A percentile compares a stretch with the other conserved stretches of the same genome.
Conservation (phyloP, 352 stramenopile genomes). For the Elongisporangium anandrum region DNA sequence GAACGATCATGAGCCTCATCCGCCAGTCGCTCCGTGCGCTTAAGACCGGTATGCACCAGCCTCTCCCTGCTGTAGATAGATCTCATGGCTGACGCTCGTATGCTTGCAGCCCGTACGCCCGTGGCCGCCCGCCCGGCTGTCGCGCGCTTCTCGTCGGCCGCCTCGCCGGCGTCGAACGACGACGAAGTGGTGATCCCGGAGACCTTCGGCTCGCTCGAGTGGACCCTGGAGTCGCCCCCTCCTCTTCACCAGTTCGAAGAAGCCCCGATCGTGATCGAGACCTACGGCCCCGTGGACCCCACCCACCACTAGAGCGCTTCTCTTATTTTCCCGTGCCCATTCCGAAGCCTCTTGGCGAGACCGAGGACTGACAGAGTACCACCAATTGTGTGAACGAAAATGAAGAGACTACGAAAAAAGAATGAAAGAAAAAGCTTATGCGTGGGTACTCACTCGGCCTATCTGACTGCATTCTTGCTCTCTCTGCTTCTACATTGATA, state of each 20-base stretch:
- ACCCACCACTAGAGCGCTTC: conserved; percentile 57
- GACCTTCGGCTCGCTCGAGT: conserved; percentile 81
- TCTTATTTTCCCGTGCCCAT: not conserved
- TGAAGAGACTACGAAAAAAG: not conserved
- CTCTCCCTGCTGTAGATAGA: conserved; percentile 4
- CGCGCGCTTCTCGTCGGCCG: conserved; percentile 53
- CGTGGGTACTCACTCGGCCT: not conserved
- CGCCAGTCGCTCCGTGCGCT: conserved; percentile 74
- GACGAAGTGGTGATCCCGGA: conserved; percentile 80
- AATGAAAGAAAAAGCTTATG: not conserved
- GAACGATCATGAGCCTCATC: conserved; percentile 69
- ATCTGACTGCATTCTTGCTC: not conserved
- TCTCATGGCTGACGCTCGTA: not conserved
- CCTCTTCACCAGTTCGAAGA: conserved; percentile 90
- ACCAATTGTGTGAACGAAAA: not conserved
- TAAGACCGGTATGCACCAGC: conserved; percentile 58
- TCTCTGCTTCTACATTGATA: not conserved
- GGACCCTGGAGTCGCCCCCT: conserved; percentile 76
- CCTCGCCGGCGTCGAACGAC: conserved; percentile 51
- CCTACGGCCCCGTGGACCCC: conserved; percentile 80
- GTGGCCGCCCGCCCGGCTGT: conserved; percentile 43
- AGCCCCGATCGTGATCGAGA: conserved; percentile 85
- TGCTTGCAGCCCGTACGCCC: conserved; percentile 39
- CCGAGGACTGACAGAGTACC: conserved; percentile 1
- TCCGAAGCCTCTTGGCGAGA: not conserved